These are phyloP conservation scores for Polyplosphaeria fusca DNA, from an alignment of 495 filamentous ascomycete species.

Conservation along the genomic window DNA sequence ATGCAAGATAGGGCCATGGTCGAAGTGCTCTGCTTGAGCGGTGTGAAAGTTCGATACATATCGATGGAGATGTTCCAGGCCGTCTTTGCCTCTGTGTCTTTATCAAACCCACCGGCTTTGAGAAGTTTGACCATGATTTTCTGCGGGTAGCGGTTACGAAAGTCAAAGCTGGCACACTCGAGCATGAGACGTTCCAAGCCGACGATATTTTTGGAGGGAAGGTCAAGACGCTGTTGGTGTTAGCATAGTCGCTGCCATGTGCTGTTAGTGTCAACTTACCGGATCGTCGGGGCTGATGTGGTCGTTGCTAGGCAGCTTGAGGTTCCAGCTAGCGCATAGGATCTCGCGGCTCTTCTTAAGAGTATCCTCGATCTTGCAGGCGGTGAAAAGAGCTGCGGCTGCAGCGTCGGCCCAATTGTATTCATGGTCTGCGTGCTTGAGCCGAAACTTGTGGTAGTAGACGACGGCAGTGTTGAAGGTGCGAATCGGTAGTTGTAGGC, in stretches of 20 bases:
- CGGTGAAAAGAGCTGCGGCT: constrained; percentile 80
- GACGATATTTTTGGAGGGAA: constrained; percentile 69
- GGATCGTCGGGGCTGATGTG: constrained; percentile 77
- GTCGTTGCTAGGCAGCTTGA: constrained; percentile 68
- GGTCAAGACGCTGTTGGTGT: constrained; percentile 68
- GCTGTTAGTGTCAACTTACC: constrained; percentile 45
- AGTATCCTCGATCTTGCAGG: constrained; percentile 97
- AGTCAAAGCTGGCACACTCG: constrained; percentile 91
- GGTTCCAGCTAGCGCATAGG: constrained; percentile 81
- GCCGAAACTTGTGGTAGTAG: constrained; percentile 86
- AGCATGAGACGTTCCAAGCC: constrained; percentile 90
- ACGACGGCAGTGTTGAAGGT: constrained; percentile 80
- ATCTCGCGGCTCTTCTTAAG: constrained; percentile 95
- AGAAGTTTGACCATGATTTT: constrained; percentile 75
- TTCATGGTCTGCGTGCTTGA: constrained; percentile 70
- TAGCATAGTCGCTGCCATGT: background rate
- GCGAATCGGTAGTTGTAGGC: constrained; percentile 72
- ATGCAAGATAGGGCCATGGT: constrained; percentile 79
- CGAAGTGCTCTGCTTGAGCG: constrained; percentile 77
- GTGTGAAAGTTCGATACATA: constrained; percentile 86
- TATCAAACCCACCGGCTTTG: constrained; percentile 50
- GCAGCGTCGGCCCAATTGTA: constrained; percentile 73
- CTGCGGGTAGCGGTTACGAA: constrained; percentile 84
- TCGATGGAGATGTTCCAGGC: constrained; percentile 83
- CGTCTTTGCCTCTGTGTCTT: constrained; percentile 49